A percentile compares a stretch with the other conserved stretches of the same genome.
These are phyloP conservation scores for Ophiocordyceps unilateralis DNA, from an alignment of 2,329 filamentous ascomycete genomes.

Conservation along the genomic window DNA sequence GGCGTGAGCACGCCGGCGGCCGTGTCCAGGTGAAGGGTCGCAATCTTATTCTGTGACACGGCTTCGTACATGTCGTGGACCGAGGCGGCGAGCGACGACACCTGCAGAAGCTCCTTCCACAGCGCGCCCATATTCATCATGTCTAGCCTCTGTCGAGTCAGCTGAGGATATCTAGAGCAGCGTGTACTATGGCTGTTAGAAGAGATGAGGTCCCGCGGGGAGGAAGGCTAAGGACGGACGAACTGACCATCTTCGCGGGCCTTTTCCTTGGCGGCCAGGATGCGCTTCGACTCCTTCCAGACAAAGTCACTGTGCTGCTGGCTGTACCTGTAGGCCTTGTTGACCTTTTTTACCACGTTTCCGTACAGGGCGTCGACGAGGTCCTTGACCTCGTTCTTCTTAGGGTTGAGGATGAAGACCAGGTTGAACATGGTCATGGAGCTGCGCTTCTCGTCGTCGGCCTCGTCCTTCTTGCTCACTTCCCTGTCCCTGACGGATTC, in stretches of 20 bases:
- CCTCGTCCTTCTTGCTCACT: slow-evolving; percentile 28
- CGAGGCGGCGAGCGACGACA: slow-evolving; percentile 64
- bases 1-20: slow-evolving; percentile 39
- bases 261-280: slow-evolving; percentile 66
- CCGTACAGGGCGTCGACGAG: slow-evolving; percentile 64
- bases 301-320: slow-evolving; percentile 84
- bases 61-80: slow-evolving; percentile 70
- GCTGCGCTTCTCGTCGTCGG: slow-evolving; percentile 43
- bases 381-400: slow-evolving; percentile 57
- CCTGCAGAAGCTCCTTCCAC: slow-evolving; percentile 54
- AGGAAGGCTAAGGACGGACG: too few relatives aligned
- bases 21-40: slow-evolving; percentile 60
- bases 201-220: slow-evolving; percentile 5
- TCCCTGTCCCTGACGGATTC: slow-evolving; percentile 11
- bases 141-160: slow-evolving; percentile 7
- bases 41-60: slow-evolving; percentile 72
- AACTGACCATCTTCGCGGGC: slow-evolving; percentile 48
- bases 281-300: slow-evolving; percentile 74
- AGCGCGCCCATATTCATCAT: slow-evolving; percentile 44
- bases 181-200: neutral
- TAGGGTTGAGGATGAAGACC: slow-evolving; percentile 77
- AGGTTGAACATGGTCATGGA: slow-evolving; percentile 96
- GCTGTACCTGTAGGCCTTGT: slow-evolving; percentile 82
- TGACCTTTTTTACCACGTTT: slow-evolving; percentile 81
- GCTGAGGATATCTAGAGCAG: neutral